phyloP scores from a whole-genome alignment of 352 stramenopile genomes.

The Phytophthora constricta region DNA sequence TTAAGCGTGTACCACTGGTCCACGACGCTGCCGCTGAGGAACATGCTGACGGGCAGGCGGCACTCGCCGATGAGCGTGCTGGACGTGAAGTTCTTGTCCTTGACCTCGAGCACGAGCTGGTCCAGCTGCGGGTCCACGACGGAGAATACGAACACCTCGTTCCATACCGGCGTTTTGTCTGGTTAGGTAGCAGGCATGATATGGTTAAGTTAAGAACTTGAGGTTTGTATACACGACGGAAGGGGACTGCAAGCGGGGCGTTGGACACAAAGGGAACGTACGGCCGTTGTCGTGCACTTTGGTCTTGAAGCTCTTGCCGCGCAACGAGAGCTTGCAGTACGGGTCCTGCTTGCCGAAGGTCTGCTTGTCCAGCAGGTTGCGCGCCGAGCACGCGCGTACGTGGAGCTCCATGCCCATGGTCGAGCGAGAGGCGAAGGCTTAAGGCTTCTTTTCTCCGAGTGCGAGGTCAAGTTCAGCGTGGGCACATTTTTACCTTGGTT shows the following conservation, averaged over 20 bases:
- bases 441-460: neutral
- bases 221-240: too few relatives aligned
- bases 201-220: too few relatives aligned
- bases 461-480: too few relatives aligned
- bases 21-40: constrained; percentile 63
- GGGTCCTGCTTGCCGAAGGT: constrained; percentile 87
- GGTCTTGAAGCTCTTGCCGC: constrained; percentile 72
- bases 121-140: constrained; percentile 78
- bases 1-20: constrained; percentile 88
- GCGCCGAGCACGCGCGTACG: constrained; percentile 76
- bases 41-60: constrained; percentile 77
- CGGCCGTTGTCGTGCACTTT: constrained; percentile 86
- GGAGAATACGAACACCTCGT: constrained; percentile 84
- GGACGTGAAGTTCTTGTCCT: constrained; percentile 87
- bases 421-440: too few relatives aligned
- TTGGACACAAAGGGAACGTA: constrained; percentile 28
- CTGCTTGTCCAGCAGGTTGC: constrained; percentile 86
- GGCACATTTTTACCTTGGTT: too few relatives aligned
- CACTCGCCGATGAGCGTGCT: constrained; percentile 80
- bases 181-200: too few relatives aligned
- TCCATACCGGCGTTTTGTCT: constrained; percentile 82
- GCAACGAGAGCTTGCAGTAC: constrained; percentile 77
- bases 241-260: too few relatives aligned
- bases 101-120: constrained; percentile 77
- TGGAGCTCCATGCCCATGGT: constrained; percentile 70